phyloP scores from a whole-genome alignment of 768 basidiomycete species.

The Tulasnella sp. region DNA sequence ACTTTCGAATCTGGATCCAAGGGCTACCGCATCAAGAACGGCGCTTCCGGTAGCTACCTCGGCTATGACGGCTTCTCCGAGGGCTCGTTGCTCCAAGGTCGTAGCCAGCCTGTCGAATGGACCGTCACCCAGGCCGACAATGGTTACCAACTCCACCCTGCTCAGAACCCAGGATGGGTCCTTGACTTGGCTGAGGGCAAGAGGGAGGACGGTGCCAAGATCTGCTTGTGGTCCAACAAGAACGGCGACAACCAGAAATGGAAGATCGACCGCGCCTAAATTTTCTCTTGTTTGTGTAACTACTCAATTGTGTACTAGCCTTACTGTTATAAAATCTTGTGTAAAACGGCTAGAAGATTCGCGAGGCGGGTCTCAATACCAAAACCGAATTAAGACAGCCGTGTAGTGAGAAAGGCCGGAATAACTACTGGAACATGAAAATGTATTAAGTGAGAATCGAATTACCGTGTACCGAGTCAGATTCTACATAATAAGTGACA shows the following conservation, averaged over 20 bases:
- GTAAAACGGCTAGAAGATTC: too few relatives aligned
- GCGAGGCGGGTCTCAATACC: too few relatives aligned
- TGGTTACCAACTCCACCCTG: conserved; percentile 1
- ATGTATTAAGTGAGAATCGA: too few relatives aligned
- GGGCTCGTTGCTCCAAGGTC: background rate
- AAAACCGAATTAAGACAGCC: too few relatives aligned
- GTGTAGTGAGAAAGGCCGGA: too few relatives aligned
- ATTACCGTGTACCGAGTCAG: too few relatives aligned
- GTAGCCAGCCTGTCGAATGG: background rate
- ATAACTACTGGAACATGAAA: too few relatives aligned
- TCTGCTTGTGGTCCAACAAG: background rate
- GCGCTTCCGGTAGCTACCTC: conserved; percentile 1
- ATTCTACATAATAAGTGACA: too few relatives aligned
- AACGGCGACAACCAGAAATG: background rate
- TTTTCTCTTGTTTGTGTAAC: background rate
- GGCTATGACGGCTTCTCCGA: too few relatives aligned
- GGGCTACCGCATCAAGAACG: conserved; percentile 17
- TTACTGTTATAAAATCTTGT: too few relatives aligned
- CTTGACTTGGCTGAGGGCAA: conserved; percentile 13
- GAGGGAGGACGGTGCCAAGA: conserved; percentile 16
- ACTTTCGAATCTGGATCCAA: background rate
- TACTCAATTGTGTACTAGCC: too few relatives aligned
- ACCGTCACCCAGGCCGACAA: background rate
- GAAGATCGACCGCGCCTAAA: background rate
- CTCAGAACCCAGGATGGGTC: background rate